Evolutionary conservation across 2,329 filamentous ascomycete genomes (phyloP).

Genomic region (Arachnopeziza araneosa): DNA sequence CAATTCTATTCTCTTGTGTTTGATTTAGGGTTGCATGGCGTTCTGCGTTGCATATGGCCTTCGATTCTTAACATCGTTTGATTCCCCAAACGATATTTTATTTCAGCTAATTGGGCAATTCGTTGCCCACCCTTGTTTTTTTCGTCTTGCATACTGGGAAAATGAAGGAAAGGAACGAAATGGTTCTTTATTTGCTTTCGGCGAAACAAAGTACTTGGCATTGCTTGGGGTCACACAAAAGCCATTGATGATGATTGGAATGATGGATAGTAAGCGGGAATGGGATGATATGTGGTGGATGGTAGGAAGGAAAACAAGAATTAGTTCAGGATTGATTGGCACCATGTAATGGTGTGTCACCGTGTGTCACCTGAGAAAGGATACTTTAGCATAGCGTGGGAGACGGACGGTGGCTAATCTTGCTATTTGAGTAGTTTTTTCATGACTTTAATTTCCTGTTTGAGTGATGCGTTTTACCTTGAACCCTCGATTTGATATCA

Average conservation of each 20-base stretch:
- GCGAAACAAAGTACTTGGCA: not conserved
- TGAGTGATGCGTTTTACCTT: not conserved
- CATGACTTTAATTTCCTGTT: not conserved
- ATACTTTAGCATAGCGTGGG: not conserved
- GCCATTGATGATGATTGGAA: not conserved
- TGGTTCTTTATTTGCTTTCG: not conserved
- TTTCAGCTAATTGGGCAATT: not conserved
- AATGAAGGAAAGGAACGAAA: not conserved
- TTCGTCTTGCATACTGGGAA: not conserved
- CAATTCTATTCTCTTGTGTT: not conserved
- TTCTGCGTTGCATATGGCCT: not conserved
- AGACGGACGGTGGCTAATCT: not conserved
- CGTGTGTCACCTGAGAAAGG: not conserved
- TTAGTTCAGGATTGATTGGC: not conserved
- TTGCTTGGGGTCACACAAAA: not conserved
- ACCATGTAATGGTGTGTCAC: not conserved
- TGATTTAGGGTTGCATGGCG: not conserved
- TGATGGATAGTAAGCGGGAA: not conserved
- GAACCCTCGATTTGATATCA: too few species aligned
- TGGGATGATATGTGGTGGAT: not conserved
- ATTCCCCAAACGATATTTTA: not conserved
- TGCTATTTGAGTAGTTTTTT: not conserved
- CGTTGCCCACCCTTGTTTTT: not conserved
- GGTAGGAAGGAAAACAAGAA: not conserved
- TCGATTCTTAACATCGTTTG: not conserved